Percentiles rank a stretch among this genome's conserved stretches.
phyloP scores from a whole-genome alignment of 2,329 filamentous ascomycete genomes.

The Saccharata proteae region DNA sequence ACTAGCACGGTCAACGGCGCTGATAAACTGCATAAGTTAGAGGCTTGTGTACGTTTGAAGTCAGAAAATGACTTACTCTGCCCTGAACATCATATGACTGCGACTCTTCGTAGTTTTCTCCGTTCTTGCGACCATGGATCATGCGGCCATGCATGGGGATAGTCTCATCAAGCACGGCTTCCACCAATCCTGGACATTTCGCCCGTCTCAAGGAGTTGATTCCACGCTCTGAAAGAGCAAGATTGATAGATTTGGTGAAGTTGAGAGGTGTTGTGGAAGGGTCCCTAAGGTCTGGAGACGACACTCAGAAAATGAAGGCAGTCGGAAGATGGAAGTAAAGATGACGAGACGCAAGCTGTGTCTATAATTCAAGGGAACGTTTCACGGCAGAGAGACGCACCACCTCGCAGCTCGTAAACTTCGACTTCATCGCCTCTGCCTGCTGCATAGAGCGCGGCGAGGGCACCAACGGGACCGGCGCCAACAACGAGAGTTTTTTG shows the following conservation, averaged over 20 bases:
- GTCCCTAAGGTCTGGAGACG: conserved; percentile 64
- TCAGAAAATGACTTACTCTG: conserved; percentile 44
- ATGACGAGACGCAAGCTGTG: too few relatives aligned
- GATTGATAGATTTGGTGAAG: conserved; percentile 97
- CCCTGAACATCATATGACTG: conserved; percentile 87
- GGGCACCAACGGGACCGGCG: conserved; percentile 82
- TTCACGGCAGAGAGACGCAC: conserved; percentile 45
- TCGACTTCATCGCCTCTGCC: conserved; percentile 80
- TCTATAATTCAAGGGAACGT: too few relatives aligned
- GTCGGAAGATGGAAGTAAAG: too few relatives aligned
- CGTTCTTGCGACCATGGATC: conserved; percentile 67
- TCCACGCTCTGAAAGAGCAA: conserved; percentile 86
- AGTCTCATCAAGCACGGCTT: conserved; percentile 62
- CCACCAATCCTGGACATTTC: conserved; percentile 53
- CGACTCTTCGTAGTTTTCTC: conserved; percentile 60
- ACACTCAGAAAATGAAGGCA: too few relatives aligned
- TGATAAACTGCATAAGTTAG: conserved; percentile 54
- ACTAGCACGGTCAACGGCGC: conserved; percentile 71
- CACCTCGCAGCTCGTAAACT: conserved; percentile 83
- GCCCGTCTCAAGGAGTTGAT: conserved; percentile 75
- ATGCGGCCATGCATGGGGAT: conserved; percentile 94
- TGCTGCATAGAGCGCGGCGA: conserved; percentile 88
- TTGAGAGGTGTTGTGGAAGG: conserved; percentile 74
- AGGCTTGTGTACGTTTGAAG: neutral
- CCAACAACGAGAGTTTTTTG: conserved; percentile 77